Evolutionary conservation across 202 grass and related monocot species (phyloP).

Genomic region (Musa balbisiana): DNA sequence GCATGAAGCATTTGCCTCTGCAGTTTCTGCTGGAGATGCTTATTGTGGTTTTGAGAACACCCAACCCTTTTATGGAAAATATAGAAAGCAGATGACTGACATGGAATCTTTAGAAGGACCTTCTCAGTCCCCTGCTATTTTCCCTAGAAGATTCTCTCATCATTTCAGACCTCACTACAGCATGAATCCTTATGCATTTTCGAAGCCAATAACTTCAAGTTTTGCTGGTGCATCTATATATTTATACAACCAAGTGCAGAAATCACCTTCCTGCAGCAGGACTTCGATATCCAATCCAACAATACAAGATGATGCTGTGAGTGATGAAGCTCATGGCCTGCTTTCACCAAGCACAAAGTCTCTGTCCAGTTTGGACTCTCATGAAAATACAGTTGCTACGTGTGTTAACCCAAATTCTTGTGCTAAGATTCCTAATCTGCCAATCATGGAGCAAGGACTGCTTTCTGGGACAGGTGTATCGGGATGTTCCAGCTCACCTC

Average conservation of each 20-base stretch:
- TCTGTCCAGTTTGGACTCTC: conserved; percentile 25
- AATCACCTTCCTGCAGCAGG: conserved; percentile 5
- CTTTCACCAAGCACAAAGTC: conserved; percentile 20
- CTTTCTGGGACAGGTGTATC: conserved; percentile 22
- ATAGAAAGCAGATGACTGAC: conserved; percentile 15
- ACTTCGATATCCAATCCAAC: conserved; percentile 18
- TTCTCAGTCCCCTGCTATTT: conserved; percentile 30
- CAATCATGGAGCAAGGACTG: conserved; percentile 34
- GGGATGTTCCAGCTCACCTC: conserved; percentile 2
- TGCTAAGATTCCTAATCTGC: conserved; percentile 29
- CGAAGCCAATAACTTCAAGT: conserved; percentile 33
- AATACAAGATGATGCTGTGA: background rate
- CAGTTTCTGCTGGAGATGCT: conserved; percentile 15
- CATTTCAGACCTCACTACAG: conserved; percentile 20
- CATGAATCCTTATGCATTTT: conserved; percentile 44
- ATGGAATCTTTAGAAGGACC: conserved; percentile 25
- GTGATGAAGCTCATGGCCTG: conserved; percentile 28
- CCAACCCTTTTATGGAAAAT: conserved; percentile 19
- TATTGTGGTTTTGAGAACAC: conserved; percentile 20
- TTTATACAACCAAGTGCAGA: conserved; percentile 17
- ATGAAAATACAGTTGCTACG: conserved; percentile 12
- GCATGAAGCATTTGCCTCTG: conserved; percentile 26
- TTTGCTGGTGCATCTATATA: conserved; percentile 30
- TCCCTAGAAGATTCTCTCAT: conserved; percentile 30
- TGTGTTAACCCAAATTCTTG: conserved; percentile 2